Conservation (phyloP, 1,284 basidiomycete genomes). For the Cryptococcus jaspeensis region DNA sequence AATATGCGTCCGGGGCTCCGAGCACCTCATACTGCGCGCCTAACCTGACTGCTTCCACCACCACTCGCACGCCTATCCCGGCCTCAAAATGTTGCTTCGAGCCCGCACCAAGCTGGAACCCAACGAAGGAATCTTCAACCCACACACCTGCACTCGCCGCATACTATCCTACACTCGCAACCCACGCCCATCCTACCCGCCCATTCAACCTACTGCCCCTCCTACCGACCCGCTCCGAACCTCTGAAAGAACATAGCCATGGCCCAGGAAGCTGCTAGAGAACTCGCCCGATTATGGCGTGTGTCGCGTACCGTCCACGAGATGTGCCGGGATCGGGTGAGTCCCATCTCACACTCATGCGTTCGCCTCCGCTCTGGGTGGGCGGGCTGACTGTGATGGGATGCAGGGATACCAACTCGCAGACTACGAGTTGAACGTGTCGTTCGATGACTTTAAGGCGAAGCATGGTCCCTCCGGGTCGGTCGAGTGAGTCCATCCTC, state of each 20-base stretch:
- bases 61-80: neutral
- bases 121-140: neutral
- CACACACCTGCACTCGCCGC: neutral
- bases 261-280: conserved; percentile 43
- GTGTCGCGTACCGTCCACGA: conserved; percentile 97
- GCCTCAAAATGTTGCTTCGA: neutral
- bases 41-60: too few relatives aligned
- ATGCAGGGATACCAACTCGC: conserved; percentile 48
- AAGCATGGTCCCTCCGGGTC: conserved; percentile 39
- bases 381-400: neutral
- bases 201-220: too few relatives aligned
- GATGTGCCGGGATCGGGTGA: conserved; percentile 80
- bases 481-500: conserved; percentile 37
- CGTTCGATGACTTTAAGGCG: conserved; percentile 51
- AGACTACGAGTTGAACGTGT: conserved; percentile 51
- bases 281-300: conserved; percentile 72
- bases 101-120: neutral
- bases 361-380: neutral
- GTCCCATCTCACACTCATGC: conserved; percentile 14
- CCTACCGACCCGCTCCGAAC: too few relatives aligned
- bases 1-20: too few relatives aligned
- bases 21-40: too few relatives aligned
- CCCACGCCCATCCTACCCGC: neutral
- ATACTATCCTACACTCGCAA: neutral
- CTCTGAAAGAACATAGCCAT: conserved; percentile 7